Percentiles rank a stretch among this genome's conserved stretches.
phyloP scores from a whole-genome alignment of 352 stramenopile species.

The Globisporangium viniferum region DNA sequence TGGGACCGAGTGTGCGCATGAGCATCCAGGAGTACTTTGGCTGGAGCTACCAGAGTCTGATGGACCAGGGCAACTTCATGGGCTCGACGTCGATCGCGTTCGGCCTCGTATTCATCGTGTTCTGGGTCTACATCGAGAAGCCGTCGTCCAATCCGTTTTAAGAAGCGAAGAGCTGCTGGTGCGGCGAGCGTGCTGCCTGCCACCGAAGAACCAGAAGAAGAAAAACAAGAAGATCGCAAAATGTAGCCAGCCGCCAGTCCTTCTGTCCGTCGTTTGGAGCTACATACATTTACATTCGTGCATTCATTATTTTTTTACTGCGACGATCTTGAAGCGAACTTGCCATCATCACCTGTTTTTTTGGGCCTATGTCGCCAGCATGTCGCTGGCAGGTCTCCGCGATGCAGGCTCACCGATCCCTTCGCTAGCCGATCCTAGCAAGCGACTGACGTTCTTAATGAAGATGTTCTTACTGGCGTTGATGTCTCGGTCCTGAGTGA shows the following conservation, averaged over 20 bases:
- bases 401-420: too few relatives aligned
- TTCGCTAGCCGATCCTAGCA: too few relatives aligned
- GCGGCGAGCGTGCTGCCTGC: neutral
- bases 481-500: too few relatives aligned
- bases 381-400: too few relatives aligned
- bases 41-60: constrained; percentile 84
- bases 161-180: neutral
- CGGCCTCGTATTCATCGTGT: constrained; percentile 70
- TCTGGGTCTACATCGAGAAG: constrained; percentile 84
- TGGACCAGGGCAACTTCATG: constrained; percentile 83
- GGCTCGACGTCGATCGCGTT: constrained; percentile 70
- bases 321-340: neutral
- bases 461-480: too few relatives aligned
- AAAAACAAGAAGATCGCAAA: constrained; percentile 2
- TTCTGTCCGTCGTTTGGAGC: neutral
- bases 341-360: too few relatives aligned
- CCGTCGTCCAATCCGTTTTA: constrained; percentile 80
- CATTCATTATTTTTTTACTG: constrained; percentile 10
- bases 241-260: constrained; percentile 5
- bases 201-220: neutral
- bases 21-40: constrained; percentile 88
- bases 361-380: neutral
- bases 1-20: constrained; percentile 79
- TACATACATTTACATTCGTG: constrained; percentile 15
- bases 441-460: too few relatives aligned